These are phyloP conservation scores for Perkinsela sp. DNA, from an alignment of 208 protist species.

Conservation along the genomic window DNA sequence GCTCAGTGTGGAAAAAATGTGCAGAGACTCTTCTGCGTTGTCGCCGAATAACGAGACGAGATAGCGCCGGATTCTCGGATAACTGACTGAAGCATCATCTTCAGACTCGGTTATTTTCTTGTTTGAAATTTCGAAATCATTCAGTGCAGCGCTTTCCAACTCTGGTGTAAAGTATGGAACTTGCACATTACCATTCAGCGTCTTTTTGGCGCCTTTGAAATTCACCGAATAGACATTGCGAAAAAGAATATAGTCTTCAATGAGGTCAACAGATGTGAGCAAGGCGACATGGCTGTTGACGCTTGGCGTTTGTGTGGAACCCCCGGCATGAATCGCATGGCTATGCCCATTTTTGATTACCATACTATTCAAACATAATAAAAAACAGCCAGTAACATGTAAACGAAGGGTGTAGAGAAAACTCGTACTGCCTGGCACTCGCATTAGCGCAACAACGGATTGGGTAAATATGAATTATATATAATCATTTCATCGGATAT, in stretches of 20 bases:
- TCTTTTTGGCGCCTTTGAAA: neutral
- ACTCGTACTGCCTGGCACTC: too few species aligned
- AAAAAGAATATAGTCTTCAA: neutral
- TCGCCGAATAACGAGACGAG: neutral
- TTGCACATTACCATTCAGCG: neutral
- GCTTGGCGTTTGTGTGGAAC: neutral
- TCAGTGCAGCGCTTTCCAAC: neutral
- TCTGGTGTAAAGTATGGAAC: neutral
- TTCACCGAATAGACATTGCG: neutral
- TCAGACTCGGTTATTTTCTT: neutral
- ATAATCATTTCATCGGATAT: too few species aligned
- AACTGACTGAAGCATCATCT: neutral
- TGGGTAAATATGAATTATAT: too few species aligned
- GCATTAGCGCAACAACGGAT: too few species aligned
- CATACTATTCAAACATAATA: too few species aligned
- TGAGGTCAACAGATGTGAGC: neutral
- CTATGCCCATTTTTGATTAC: too few species aligned
- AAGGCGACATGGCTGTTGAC: neutral
- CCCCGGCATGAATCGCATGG: too few species aligned
- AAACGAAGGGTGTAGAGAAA: too few species aligned
- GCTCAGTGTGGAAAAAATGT: neutral
- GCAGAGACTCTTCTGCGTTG: neutral
- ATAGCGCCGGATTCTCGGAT: neutral
- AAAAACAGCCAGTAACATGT: too few species aligned
- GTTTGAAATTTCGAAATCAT: neutral